phyloP scores from a whole-genome alignment of 2,329 filamentous ascomycete genomes.

The Colletotrichum kahawae region DNA sequence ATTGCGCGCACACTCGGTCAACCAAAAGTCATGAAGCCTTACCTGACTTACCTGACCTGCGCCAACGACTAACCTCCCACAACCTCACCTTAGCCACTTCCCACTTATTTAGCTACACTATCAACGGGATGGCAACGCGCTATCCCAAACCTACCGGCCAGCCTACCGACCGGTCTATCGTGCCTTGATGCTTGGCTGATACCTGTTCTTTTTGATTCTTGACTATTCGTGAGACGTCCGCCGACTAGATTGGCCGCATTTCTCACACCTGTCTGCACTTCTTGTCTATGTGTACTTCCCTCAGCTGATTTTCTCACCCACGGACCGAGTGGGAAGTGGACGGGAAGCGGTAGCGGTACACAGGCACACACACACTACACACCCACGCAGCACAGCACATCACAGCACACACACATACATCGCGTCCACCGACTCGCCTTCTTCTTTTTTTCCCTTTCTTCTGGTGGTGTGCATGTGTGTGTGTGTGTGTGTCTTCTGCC shows the following conservation, averaged over 20 bases:
- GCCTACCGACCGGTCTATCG: neutral
- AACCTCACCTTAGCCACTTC: neutral
- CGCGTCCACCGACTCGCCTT: neutral
- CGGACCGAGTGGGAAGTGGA: neutral
- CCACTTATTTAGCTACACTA: neutral
- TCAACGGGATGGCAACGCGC: constrained; percentile 17
- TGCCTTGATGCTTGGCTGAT: neutral
- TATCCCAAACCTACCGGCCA: constrained; percentile 1
- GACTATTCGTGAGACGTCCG: neutral
- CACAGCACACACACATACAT: neutral
- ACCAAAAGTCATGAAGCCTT: neutral
- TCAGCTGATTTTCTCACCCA: neutral
- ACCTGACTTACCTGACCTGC: neutral
- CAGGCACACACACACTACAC: neutral
- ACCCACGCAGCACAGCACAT: neutral
- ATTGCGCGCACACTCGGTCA: neutral
- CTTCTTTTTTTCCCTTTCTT: neutral
- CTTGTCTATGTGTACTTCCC: neutral
- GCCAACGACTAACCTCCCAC: neutral
- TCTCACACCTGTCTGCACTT: neutral
- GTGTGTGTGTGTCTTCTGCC: neutral
- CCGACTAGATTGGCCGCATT: neutral
- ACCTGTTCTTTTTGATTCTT: neutral
- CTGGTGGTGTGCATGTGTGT: neutral
- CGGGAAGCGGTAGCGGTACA: neutral